Percentiles rank a stretch among this genome's conserved stretches.
Evolutionary conservation across 2,329 filamentous ascomycete species (phyloP).

Genomic region (Beauveria bassiana): DNA sequence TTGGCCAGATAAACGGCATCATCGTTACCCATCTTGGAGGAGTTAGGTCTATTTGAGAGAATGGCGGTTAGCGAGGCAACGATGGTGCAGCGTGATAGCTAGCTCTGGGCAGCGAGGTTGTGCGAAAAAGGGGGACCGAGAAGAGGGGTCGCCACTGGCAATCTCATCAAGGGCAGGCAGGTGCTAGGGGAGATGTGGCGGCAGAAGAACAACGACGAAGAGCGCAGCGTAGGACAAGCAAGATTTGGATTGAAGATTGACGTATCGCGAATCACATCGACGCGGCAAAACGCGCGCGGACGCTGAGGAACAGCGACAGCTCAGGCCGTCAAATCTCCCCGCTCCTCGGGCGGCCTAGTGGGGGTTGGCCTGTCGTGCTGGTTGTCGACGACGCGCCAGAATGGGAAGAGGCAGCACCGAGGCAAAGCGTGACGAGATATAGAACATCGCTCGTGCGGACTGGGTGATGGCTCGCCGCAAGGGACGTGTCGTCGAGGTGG

Average conservation of each 20-base stretch:
- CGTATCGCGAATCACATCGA: background rate
- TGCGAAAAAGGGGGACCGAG: constrained; percentile 1
- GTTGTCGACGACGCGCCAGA: background rate
- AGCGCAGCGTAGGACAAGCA: background rate
- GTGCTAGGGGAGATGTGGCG: background rate
- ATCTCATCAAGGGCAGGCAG: constrained; percentile 5
- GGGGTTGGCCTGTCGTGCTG: background rate
- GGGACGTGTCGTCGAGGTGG: background rate
- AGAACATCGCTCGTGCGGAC: background rate
- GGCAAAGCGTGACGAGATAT: background rate
- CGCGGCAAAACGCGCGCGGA: background rate
- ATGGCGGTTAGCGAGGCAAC: constrained; percentile 18
- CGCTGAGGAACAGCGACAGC: background rate
- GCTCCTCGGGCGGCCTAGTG: constrained; percentile 10
- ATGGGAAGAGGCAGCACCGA: background rate
- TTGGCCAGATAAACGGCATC: constrained; percentile 99
- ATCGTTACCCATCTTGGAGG: constrained; percentile 91
- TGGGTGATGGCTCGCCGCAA: background rate
- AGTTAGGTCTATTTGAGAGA: constrained; percentile 18
- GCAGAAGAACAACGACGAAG: background rate
- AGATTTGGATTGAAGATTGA: background rate
- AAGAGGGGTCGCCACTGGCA: constrained; percentile 13
- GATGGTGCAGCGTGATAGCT: constrained; percentile 13
- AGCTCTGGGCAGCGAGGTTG: background rate
- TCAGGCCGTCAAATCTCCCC: background rate